Evolutionary conservation across 164 flowering plant species (phyloP).

Genomic region (Cinnamomum chago): DNA sequence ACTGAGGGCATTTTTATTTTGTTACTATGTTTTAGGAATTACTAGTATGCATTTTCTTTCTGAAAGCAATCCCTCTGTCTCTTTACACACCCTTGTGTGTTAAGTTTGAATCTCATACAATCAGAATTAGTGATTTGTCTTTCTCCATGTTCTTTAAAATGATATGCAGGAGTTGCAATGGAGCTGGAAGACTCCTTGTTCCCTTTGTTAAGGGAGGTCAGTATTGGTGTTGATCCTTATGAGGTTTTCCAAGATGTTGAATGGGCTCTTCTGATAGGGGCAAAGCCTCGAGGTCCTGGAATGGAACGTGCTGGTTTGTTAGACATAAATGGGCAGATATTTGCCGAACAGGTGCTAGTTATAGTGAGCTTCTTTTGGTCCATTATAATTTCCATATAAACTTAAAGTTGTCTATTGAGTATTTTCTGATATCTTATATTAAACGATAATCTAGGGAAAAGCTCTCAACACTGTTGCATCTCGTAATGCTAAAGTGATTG

Average conservation of each 20-base stretch:
- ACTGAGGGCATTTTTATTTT: no score
- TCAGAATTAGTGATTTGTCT: background rate
- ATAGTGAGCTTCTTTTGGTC: background rate
- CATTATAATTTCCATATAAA: background rate
- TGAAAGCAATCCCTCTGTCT: background rate
- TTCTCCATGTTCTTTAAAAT: conserved; percentile 5
- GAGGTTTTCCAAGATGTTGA: conserved; percentile 88
- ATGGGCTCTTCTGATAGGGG: conserved; percentile 96
- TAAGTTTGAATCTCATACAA: background rate
- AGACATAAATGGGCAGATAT: conserved; percentile 90
- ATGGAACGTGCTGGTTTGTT: conserved; percentile 91
- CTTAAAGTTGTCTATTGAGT: background rate
- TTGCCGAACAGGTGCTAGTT: conserved; percentile 73
- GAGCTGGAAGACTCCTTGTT: conserved; percentile 93
- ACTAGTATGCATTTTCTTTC: no score
- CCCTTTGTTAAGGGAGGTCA: conserved; percentile 89
- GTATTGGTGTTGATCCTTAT: conserved; percentile 80
- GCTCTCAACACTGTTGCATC: conserved; percentile 93
- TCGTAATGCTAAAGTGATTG: conserved; percentile 83
- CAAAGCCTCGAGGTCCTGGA: conserved; percentile 99
- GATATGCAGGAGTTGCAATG: conserved; percentile 92
- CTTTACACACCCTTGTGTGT: background rate
- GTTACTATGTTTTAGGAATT: no score
- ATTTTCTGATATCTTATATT: conserved; percentile 3
- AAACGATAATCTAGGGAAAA: conserved; percentile 49